Conservation (phyloP, 495 filamentous ascomycete species). For the Talaromyces wortmannii region DNA sequence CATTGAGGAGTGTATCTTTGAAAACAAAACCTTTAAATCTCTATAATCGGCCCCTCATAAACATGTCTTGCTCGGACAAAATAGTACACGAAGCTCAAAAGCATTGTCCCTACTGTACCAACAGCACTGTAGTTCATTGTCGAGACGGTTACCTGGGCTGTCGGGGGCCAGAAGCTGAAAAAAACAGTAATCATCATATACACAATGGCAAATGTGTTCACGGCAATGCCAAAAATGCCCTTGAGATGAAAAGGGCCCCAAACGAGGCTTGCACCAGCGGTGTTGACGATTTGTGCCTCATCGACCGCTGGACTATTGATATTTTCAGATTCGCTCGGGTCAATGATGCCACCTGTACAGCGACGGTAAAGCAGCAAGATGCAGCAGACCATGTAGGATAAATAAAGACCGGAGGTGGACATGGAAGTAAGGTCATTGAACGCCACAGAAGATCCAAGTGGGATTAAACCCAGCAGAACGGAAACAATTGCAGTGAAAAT, state of each 20-base stretch:
- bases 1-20: no score
- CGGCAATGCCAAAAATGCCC: conserved; percentile 18
- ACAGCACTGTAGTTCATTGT: conserved; percentile 43
- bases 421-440: conserved; percentile 34
- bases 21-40: conserved; percentile 10
- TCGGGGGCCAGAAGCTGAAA: conserved; percentile 44
- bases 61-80: conserved; percentile 26
- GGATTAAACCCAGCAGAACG: conserved; percentile 25
- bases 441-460: conserved; percentile 28
- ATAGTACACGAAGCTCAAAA: conserved; percentile 43
- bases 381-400: conserved; percentile 31
- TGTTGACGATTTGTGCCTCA: conserved; percentile 15
- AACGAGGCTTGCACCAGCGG: conserved; percentile 25
- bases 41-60: conserved; percentile 40
- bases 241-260: conserved; percentile 30
- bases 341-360: conserved; percentile 2
- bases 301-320: not conserved
- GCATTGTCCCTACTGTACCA: conserved; percentile 26
- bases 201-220: conserved; percentile 26
- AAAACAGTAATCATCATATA: conserved; percentile 42
- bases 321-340: conserved; percentile 17
- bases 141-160: conserved; percentile 17
- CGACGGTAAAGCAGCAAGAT: conserved; percentile 15
- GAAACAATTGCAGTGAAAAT: conserved; percentile 3
- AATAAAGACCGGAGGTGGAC: conserved; percentile 25